A percentile compares a stretch with the other conserved stretches of the same genome.
Evolutionary conservation across 2,329 filamentous ascomycete species (phyloP).

Genomic region (Penicillium griseofulvum): DNA sequence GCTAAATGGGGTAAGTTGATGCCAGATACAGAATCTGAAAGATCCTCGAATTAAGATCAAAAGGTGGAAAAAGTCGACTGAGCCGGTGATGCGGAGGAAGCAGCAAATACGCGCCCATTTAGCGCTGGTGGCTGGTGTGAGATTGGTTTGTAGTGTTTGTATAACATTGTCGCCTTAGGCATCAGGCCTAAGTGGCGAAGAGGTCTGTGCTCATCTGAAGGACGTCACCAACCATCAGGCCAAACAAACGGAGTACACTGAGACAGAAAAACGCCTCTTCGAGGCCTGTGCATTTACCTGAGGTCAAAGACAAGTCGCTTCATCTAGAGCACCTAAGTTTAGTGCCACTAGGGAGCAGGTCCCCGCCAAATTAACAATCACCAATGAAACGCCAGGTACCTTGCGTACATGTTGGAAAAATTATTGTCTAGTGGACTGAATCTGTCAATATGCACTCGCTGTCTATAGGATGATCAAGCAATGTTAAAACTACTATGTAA

Average conservation of each 20-base stretch:
- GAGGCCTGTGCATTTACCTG: background rate
- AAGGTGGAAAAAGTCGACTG: background rate
- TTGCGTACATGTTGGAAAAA: background rate
- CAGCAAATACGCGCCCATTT: constrained; percentile 10
- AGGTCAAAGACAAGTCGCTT: background rate
- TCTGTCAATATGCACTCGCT: background rate
- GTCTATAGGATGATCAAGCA: background rate
- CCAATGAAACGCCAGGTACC: background rate
- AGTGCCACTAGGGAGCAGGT: background rate
- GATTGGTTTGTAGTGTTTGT: background rate
- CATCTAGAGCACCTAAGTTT: background rate
- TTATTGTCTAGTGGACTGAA: no score
- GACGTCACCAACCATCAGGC: background rate
- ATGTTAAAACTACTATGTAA: no score
- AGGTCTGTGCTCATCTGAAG: background rate
- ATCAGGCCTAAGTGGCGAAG: background rate
- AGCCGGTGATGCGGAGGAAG: constrained; percentile 4
- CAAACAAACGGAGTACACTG: background rate
- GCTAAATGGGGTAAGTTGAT: constrained; percentile 10
- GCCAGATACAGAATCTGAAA: background rate
- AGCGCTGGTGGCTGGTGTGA: constrained; percentile 3
- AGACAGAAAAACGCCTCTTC: background rate
- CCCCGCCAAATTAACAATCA: background rate
- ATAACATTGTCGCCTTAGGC: background rate
- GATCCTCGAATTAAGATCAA: background rate